Conservation (phyloP, 345 rosid species). For the Lenwebbia sp. region DNA sequence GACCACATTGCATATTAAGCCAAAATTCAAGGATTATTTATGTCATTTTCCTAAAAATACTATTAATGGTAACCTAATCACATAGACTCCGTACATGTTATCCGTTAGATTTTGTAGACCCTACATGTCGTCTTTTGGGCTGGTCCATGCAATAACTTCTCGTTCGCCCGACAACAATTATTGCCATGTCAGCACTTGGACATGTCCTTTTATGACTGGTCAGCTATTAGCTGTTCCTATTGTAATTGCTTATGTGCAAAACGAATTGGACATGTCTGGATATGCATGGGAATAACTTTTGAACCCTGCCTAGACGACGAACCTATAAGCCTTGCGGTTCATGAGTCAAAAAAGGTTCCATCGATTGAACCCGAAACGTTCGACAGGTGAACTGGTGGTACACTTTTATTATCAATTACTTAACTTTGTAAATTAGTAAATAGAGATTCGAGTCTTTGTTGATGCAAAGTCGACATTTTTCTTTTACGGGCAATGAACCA, state of each 20-base stretch:
- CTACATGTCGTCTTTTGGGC: not conserved
- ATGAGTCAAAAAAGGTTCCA: too few species aligned
- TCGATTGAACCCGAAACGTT: not conserved
- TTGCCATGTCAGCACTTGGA: not conserved
- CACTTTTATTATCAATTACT: too few species aligned
- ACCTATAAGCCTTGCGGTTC: not conserved
- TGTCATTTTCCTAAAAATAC: not conserved
- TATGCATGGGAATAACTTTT: too few species aligned
- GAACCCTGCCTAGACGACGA: too few species aligned
- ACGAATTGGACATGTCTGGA: too few species aligned
- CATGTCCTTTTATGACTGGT: not conserved
- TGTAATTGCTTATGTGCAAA: too few species aligned
- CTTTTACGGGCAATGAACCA: not conserved
- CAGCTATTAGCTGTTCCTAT: too few species aligned
- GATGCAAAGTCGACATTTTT: not conserved
- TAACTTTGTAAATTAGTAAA: too few species aligned
- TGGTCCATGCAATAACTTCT: not conserved
- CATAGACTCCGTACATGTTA: not conserved
- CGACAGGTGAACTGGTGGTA: too few species aligned
- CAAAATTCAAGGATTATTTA: rapidly evolving
- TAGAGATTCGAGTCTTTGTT: not conserved
- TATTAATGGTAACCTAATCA: not conserved
- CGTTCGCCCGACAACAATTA: not conserved
- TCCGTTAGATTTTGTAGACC: not conserved
- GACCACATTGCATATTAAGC: rapidly evolving